phyloP scores from a whole-genome alignment of 495 filamentous ascomycete genomes.

The Evernia prunastri region DNA sequence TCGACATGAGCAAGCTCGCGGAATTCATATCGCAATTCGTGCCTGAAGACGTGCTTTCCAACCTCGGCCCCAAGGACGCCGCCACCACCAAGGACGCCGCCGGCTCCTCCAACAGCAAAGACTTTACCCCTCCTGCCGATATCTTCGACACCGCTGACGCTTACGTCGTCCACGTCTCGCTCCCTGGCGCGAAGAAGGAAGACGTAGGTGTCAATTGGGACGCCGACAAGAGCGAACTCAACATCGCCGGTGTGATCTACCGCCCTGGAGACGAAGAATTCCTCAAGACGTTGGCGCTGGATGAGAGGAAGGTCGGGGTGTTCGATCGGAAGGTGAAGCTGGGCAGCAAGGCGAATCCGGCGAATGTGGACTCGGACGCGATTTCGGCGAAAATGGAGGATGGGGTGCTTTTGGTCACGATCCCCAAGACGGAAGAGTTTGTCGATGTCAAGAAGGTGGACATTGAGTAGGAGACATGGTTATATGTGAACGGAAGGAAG shows the following conservation, averaged over 20 bases:
- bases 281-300: conserved; percentile 54
- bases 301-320: conserved; percentile 63
- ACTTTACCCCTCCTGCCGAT: conserved; percentile 62
- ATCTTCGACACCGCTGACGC: conserved; percentile 60
- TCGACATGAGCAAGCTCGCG: conserved; percentile 35
- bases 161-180: conserved; percentile 63
- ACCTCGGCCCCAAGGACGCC: conserved; percentile 29
- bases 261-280: conserved; percentile 66
- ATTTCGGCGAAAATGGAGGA: conserved; percentile 70
- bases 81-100: conserved; percentile 20
- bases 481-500: not conserved
- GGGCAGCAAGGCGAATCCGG: conserved; percentile 48
- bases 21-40: conserved; percentile 34
- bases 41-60: conserved; percentile 28
- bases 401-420: conserved; percentile 57
- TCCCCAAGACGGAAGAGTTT: conserved; percentile 57
- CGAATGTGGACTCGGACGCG: conserved; percentile 53
- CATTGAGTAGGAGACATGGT: conserved; percentile 26
- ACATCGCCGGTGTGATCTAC: conserved; percentile 63
- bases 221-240: conserved; percentile 55
- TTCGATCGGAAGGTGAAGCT: conserved; percentile 66
- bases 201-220: conserved; percentile 74
- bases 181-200: conserved; percentile 71
- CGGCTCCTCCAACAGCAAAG: conserved; percentile 33
- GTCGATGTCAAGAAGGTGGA: conserved; percentile 36